Evolutionary conservation across 2,329 filamentous ascomycete species (phyloP).

Genomic region (Dendryphion nanum): DNA sequence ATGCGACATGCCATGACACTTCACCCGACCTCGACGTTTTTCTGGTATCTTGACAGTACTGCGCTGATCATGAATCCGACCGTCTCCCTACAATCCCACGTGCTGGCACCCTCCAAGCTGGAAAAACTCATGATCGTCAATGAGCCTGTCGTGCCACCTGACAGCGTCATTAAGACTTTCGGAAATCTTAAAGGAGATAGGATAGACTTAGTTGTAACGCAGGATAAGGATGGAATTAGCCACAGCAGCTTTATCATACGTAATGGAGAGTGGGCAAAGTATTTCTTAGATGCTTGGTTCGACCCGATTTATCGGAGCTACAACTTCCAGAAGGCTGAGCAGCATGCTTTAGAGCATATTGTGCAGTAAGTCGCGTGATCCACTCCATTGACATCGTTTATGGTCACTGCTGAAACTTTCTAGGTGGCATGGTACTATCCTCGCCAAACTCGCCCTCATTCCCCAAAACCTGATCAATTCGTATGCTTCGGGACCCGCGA

Average conservation of each 20-base stretch:
- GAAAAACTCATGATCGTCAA: constrained; percentile 82
- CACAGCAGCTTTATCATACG: constrained; percentile 75
- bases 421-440: constrained; percentile 95
- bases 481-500: constrained; percentile 55
- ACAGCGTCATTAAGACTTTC: constrained; percentile 96
- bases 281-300: constrained; percentile 93
- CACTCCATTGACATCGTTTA: constrained; percentile 48
- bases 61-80: constrained; percentile 84
- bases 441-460: constrained; percentile 86
- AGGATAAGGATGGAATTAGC: constrained; percentile 78
- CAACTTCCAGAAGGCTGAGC: constrained; percentile 94
- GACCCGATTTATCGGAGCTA: constrained; percentile 91
- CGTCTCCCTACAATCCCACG: constrained; percentile 65
- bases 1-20: constrained; percentile 84
- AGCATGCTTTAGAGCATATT: constrained; percentile 73
- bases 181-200: constrained; percentile 72
- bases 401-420: constrained; percentile 27
- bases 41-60: constrained; percentile 86
- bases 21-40: constrained; percentile 72
- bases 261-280: constrained; percentile 87
- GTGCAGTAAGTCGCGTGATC: constrained; percentile 44
- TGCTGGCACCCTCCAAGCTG: constrained; percentile 67
- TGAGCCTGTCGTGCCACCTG: constrained; percentile 83
- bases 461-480: constrained; percentile 82
- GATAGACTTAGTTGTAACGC: constrained; percentile 78